Evolutionary conservation across 78 protist species (phyloP).

Genomic region (Dictyostelium purpureum): DNA sequence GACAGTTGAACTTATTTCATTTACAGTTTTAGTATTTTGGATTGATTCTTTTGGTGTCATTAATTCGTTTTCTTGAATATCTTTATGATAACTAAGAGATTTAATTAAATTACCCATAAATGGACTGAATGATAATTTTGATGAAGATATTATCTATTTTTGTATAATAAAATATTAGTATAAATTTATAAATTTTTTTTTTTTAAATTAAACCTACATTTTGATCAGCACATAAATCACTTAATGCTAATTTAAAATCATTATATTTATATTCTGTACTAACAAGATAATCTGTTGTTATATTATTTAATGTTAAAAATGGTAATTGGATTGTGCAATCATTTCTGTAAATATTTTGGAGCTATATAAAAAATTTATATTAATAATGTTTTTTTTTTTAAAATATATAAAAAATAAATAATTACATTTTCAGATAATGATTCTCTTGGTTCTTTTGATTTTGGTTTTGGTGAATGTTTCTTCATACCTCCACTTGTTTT

Average conservation of each 20-base stretch:
- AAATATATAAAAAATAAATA: no score
- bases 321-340: constrained; percentile 79
- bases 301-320: constrained; percentile 35
- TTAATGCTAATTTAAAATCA: constrained; percentile 28
- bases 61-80: constrained; percentile 54
- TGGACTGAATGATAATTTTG: constrained; percentile 34
- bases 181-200: not conserved
- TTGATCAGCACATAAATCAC: constrained; percentile 64
- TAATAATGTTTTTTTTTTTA: no score
- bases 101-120: constrained; percentile 58
- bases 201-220: not conserved
- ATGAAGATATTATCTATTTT: constrained; percentile 4
- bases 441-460: constrained; percentile 68
- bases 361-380: not conserved
- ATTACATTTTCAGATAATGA: constrained; percentile 62
- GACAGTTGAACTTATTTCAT: constrained; percentile 65
- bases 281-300: constrained; percentile 41
- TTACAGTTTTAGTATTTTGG: constrained; percentile 51
- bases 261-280: constrained; percentile 34
- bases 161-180: not conserved
- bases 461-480: constrained; percentile 1
- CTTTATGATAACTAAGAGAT: constrained; percentile 43
- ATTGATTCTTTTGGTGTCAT: constrained; percentile 56
- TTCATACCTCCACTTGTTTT: not conserved
- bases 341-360: constrained; percentile 50